Evolutionary conservation across 345 rosid species (phyloP).

Genomic region (Ceriops decandra): DNA sequence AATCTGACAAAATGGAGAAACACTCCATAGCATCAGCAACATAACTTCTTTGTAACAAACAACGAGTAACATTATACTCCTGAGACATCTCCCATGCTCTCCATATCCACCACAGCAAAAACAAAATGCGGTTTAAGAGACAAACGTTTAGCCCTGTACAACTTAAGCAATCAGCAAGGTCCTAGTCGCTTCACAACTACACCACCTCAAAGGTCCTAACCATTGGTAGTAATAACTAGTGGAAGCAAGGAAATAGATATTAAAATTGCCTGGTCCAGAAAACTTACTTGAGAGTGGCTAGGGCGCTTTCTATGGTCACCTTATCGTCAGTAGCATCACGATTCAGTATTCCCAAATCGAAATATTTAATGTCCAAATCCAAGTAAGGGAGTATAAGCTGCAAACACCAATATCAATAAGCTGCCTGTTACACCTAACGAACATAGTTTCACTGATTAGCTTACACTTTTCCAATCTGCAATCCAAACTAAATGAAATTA

Average conservation of each 20-base stretch:
- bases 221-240: too few species aligned
- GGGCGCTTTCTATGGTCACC: constrained; percentile 81
- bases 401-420: constrained; percentile 10
- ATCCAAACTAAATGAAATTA: too few species aligned
- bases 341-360: constrained; percentile 81
- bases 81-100: neutral
- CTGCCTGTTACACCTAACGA: constrained; percentile 13
- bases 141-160: neutral
- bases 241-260: neutral
- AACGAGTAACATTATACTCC: neutral
- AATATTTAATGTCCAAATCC: constrained; percentile 85
- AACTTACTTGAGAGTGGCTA: constrained; percentile 79
- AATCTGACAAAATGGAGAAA: neutral
- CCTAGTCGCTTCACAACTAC: too few species aligned
- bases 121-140: too few species aligned
- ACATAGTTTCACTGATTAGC: neutral
- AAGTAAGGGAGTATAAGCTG: constrained; percentile 83
- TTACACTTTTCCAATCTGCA: too few species aligned
- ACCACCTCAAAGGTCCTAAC: too few species aligned
- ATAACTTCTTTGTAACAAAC: neutral
- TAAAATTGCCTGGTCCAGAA: neutral
- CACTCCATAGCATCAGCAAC: neutral
- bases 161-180: too few species aligned
- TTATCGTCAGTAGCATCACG: constrained; percentile 87
- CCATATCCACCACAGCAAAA: neutral